Evolutionary conservation across 140 eudicot species (phyloP).

Genomic region (Stevia rebaudiana): DNA sequence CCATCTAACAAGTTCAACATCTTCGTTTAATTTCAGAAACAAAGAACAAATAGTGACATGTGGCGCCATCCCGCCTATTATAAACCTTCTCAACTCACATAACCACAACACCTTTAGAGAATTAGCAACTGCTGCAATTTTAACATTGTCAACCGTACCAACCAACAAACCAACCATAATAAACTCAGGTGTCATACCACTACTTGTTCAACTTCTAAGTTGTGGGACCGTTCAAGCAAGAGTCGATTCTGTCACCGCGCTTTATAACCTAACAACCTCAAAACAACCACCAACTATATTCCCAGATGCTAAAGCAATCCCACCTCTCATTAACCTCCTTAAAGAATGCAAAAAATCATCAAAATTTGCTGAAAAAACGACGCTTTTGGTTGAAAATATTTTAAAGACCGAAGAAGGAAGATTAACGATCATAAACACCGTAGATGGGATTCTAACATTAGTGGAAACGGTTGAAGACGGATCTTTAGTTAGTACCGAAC

Average conservation of each 20-base stretch:
- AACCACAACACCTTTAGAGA: conserved; percentile 40
- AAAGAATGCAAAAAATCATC: conserved; percentile 79
- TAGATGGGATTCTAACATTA: conserved; percentile 56
- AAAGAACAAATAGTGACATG: conserved; percentile 62
- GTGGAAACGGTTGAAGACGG: conserved; percentile 81
- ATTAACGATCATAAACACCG: conserved; percentile 32
- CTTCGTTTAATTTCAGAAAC: conserved; percentile 58
- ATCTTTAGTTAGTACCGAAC: conserved; percentile 53
- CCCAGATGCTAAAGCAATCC: conserved; percentile 46
- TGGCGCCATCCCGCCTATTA: conserved; percentile 69
- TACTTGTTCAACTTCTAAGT: conserved; percentile 56
- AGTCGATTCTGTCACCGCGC: conserved; percentile 70
- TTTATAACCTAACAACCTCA: conserved; percentile 56
- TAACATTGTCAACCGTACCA: conserved; percentile 60
- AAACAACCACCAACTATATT: conserved; percentile 24
- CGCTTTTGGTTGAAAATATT: conserved; percentile 36
- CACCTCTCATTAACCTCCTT: conserved; percentile 63
- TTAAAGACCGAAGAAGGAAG: conserved; percentile 47
- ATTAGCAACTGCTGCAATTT: conserved; percentile 71
- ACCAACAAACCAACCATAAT: conserved; percentile 53
- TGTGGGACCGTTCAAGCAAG: conserved; percentile 56
- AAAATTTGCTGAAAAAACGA: conserved; percentile 69
- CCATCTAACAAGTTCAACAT: conserved; percentile 13
- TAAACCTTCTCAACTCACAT: conserved; percentile 55
- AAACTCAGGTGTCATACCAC: conserved; percentile 55